These are phyloP conservation scores for Moniliophthora roreri DNA, from an alignment of 1,284 basidiomycete genomes.

Conservation along the genomic window DNA sequence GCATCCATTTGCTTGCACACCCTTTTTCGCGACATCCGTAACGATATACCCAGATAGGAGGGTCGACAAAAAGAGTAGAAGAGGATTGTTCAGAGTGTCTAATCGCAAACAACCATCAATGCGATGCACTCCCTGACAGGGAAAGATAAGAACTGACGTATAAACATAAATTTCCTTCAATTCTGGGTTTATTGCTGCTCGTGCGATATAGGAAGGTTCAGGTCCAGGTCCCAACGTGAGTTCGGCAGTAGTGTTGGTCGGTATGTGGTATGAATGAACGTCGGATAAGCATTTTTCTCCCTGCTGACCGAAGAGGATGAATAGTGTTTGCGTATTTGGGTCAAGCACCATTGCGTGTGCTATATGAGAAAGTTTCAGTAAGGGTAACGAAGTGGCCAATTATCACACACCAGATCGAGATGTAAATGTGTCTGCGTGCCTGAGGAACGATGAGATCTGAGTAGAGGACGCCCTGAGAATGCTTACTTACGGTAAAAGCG, in stretches of 20 bases:
- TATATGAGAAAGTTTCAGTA: slow-evolving; percentile 21
- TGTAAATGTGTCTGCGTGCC: slow-evolving; percentile 35
- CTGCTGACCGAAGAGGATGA: slow-evolving; percentile 71
- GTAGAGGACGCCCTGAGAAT: slow-evolving; percentile 6
- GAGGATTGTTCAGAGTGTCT: not conserved
- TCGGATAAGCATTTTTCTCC: slow-evolving; percentile 66
- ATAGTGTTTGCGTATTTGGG: slow-evolving; percentile 51
- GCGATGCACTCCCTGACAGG: slow-evolving; percentile 36
- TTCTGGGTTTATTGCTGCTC: slow-evolving; percentile 64
- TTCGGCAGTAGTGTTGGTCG: slow-evolving; percentile 57
- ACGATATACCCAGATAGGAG: not conserved
- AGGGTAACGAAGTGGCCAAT: not conserved
- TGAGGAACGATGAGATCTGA: slow-evolving; percentile 21
- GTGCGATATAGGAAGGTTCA: slow-evolving; percentile 67
- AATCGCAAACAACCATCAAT: not conserved
- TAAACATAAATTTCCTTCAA: slow-evolving; percentile 74
- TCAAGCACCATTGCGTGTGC: slow-evolving; percentile 82
- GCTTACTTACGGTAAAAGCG: slow-evolving; percentile 54
- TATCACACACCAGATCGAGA: slow-evolving; percentile 40
- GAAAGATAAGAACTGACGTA: slow-evolving; percentile 62
- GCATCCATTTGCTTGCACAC: slow-evolving; percentile 4
- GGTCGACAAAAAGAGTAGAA: not conserved
- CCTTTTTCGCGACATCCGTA: slow-evolving; percentile 4
- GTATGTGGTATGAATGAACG: slow-evolving; percentile 72
- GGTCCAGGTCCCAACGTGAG: slow-evolving; percentile 57